Evolutionary conservation across 192 early-diverging fungal species (phyloP).

Genomic region (Podila clonocystis): DNA sequence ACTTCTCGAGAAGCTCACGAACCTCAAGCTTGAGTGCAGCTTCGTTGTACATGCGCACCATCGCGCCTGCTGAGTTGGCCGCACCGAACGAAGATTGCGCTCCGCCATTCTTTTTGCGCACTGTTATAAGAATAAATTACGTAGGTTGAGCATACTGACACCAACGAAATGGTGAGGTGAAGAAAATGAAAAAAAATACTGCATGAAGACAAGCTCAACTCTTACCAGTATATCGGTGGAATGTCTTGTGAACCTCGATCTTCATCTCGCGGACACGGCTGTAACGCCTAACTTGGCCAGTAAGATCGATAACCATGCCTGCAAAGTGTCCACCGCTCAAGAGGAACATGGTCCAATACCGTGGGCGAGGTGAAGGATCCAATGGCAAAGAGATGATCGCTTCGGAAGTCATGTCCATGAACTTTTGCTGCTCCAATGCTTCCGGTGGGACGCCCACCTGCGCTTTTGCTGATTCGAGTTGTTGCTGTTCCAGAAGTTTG

Average conservation of each 20-base stretch:
- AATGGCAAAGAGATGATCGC: background rate
- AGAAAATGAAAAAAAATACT: background rate
- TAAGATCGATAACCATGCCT: constrained; percentile 81
- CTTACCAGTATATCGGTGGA: constrained; percentile 91
- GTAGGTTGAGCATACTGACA: background rate
- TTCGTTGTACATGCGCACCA: constrained; percentile 90
- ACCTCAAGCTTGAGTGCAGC: constrained; percentile 79
- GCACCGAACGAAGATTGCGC: constrained; percentile 69
- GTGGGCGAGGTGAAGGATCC: background rate
- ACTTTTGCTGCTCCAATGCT: background rate
- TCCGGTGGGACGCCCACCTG: background rate
- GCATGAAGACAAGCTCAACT: background rate
- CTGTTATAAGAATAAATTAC: constrained; percentile 12
- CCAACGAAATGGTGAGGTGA: constrained; percentile 1
- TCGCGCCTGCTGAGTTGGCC: constrained; percentile 86
- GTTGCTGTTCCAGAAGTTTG: constrained; percentile 1
- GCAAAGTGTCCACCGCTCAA: constrained; percentile 89
- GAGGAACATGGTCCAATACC: constrained; percentile 79
- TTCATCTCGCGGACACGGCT: constrained; percentile 25
- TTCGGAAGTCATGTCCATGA: background rate
- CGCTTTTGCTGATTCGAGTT: background rate
- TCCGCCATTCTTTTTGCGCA: constrained; percentile 93
- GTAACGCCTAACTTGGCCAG: constrained; percentile 14
- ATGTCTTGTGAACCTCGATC: constrained; percentile 84
- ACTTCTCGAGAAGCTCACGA: constrained; percentile 71